Conservation (phyloP, 2,329 filamentous ascomycete species). For the Diaporthe amygdali region DNA sequence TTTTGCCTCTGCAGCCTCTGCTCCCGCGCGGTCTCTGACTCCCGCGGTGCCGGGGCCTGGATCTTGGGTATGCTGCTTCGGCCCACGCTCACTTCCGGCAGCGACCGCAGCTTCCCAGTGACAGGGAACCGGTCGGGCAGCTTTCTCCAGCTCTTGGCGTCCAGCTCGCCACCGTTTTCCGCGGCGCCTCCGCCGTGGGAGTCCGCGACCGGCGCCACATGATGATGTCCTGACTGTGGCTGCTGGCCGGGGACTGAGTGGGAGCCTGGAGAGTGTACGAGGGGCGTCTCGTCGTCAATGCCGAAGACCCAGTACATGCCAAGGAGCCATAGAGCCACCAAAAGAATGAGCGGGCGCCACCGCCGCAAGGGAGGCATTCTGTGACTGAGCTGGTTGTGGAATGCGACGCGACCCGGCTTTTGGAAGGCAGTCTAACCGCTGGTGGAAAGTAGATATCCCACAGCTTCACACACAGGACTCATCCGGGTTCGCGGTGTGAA, state of each 20-base stretch:
- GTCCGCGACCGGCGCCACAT: constrained; percentile 10
- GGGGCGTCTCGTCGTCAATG: constrained; percentile 10
- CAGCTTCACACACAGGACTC: background rate
- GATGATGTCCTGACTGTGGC: constrained; percentile 20
- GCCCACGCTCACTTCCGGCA: constrained; percentile 37
- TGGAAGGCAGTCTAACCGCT: background rate
- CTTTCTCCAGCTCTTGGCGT: constrained; percentile 36
- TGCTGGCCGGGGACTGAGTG: constrained; percentile 14
- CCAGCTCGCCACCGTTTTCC: constrained; percentile 16
- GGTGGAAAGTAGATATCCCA: background rate
- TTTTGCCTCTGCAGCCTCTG: constrained; percentile 44
- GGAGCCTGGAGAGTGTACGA: constrained; percentile 23
- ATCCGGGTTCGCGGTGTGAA: background rate
- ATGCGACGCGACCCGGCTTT: background rate
- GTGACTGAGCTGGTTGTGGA: background rate
- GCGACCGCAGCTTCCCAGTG: constrained; percentile 29
- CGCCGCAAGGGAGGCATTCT: constrained; percentile 24
- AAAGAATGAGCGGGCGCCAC: constrained; percentile 24
- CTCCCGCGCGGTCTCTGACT: constrained; percentile 40
- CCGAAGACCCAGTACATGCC: constrained; percentile 23
- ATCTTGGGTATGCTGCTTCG: constrained; percentile 53
- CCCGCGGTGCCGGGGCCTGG: constrained; percentile 60
- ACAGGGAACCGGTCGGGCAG: constrained; percentile 41
- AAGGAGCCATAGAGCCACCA: constrained; percentile 22
- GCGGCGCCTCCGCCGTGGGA: constrained; percentile 10